Evolutionary conservation across 139 green algal genomes (phyloP).

Genomic region (Haematococcus lacustris): DNA sequence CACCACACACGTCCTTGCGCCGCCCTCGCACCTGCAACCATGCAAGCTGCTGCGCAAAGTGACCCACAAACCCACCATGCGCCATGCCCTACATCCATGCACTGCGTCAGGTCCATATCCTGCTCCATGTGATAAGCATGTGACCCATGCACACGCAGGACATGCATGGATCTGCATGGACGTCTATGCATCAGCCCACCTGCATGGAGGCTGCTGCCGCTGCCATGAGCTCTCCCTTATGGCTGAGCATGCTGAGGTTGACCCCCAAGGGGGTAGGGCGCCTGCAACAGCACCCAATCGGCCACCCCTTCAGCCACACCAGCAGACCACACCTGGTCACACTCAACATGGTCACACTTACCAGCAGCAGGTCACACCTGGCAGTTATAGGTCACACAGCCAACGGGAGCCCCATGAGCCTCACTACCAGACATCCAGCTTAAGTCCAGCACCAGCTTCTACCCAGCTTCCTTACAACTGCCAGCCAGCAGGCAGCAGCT

Average conservation of each 20-base stretch:
- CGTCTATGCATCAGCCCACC: not conserved
- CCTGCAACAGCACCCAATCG: not conserved
- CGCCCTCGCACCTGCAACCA: conserved; percentile 3
- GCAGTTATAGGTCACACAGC: not conserved
- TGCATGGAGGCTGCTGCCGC: not conserved
- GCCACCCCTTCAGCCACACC: not conserved
- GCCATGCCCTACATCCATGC: not conserved
- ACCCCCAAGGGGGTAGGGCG: not conserved
- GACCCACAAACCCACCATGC: not conserved
- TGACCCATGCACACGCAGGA: not conserved
- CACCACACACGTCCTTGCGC: not conserved
- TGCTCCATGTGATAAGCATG: not conserved
- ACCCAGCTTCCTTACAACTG: not conserved
- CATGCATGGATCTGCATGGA: too few species aligned
- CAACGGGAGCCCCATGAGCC: not conserved
- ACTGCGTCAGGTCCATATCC: not conserved
- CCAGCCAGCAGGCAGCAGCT: not conserved
- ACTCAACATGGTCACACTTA: not conserved
- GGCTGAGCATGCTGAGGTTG: not conserved
- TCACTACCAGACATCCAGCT: not conserved
- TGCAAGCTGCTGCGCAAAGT: not conserved
- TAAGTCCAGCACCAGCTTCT: not conserved
- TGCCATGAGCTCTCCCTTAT: conserved; percentile 7
- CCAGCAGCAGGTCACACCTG: too few species aligned
- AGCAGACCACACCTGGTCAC: not conserved